A percentile compares a stretch with the other conserved stretches of the same genome.
phyloP scores from a whole-genome alignment of 2,329 filamentous ascomycete genomes.

The Fusarium citri region DNA sequence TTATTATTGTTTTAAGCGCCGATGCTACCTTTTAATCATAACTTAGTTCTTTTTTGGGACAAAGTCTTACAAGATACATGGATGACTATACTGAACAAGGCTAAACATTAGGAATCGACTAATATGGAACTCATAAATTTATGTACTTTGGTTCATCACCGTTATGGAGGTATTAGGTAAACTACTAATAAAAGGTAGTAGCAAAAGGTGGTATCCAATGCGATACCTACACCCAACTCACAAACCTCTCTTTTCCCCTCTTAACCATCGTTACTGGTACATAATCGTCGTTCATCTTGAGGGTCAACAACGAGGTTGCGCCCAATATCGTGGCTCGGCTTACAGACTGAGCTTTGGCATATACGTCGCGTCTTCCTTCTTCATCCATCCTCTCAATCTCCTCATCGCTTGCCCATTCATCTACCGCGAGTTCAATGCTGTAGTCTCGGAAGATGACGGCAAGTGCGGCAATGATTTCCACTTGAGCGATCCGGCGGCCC shows the following conservation, averaged over 20 bases:
- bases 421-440: conserved; percentile 77
- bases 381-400: conserved; percentile 64
- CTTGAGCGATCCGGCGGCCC: conserved; percentile 68
- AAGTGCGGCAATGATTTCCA: conserved; percentile 67
- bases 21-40: not conserved
- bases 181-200: not conserved
- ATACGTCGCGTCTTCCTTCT: conserved; percentile 63
- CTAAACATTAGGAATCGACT: not conserved
- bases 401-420: conserved; percentile 65
- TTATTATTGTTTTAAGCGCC: not conserved
- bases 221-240: conserved; percentile 49
- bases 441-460: conserved; percentile 68
- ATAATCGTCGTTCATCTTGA: conserved; percentile 73
- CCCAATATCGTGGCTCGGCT: conserved; percentile 63
- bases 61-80: not conserved
- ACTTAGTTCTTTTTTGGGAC: not conserved
- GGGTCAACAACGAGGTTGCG: conserved; percentile 74
- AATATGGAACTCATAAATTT: not conserved
- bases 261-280: conserved; percentile 76
- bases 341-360: conserved; percentile 69
- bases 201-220: no score
- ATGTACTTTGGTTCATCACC: not conserved
- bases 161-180: no score
- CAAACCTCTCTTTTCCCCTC: conserved; percentile 77
- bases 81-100: not conserved